Evolutionary conservation across 345 rosid species (phyloP).

Genomic region (Abelmoschus esculentus): DNA sequence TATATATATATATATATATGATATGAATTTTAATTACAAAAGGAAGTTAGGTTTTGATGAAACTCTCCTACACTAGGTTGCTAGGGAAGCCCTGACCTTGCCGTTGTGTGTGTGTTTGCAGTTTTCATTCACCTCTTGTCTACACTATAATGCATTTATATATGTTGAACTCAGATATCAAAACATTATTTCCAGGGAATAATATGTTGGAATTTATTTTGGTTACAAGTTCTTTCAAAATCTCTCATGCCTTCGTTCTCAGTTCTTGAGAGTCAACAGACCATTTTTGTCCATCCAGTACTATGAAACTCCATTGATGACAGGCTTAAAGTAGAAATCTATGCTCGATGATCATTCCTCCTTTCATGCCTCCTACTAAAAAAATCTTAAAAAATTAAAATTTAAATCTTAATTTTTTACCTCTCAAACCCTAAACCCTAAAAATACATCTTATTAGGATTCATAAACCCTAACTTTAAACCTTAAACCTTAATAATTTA

Average conservation of each 20-base stretch:
- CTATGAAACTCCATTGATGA: too few relatives aligned
- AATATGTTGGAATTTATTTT: slow-evolving; percentile 7
- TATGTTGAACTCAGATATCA: not conserved
- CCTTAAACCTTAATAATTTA: too few relatives aligned
- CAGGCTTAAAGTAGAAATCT: too few relatives aligned
- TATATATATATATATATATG: not conserved
- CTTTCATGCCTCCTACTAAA: too few relatives aligned
- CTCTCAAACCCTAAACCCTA: too few relatives aligned
- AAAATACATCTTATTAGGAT: too few relatives aligned
- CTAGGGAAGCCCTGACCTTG: slow-evolving; percentile 10
- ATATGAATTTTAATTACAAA: slow-evolving; percentile 5
- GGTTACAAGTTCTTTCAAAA: not conserved
- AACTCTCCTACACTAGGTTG: slow-evolving; percentile 13
- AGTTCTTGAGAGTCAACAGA: too few relatives aligned
- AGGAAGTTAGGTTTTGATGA: slow-evolving; percentile 5
- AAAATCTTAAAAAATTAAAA: too few relatives aligned
- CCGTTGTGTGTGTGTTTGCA: slow-evolving; percentile 2
- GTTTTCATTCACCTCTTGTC: not conserved
- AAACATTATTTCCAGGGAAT: slow-evolving; percentile 2
- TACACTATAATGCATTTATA: not conserved
- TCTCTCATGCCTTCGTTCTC: not conserved
- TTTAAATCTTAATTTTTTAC: too few relatives aligned
- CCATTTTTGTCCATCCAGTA: too few relatives aligned
- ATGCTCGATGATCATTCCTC: too few relatives aligned
- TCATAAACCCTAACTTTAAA: too few relatives aligned